Evolutionary conservation across 208 protist genomes (phyloP).

Genomic region (Strigomonas culicis): DNA sequence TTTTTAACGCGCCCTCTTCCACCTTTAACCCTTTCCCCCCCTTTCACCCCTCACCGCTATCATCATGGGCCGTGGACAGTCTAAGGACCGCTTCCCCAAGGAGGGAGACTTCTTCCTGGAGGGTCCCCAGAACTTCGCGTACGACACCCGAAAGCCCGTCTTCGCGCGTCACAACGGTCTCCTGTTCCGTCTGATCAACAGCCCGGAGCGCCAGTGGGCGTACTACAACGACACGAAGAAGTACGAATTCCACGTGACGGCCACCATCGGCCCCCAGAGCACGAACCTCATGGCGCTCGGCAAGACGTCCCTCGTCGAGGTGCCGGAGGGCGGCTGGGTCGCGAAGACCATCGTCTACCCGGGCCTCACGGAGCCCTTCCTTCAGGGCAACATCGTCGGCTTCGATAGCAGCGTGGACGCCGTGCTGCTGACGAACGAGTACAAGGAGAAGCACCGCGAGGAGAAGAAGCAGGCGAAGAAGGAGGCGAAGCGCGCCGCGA

Average conservation of each 20-base stretch:
- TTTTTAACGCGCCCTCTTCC: background rate
- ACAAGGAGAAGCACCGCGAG: constrained; percentile 19
- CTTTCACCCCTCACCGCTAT: background rate
- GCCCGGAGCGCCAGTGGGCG: constrained; percentile 25
- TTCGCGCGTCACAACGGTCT: constrained; percentile 51
- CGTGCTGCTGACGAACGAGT: constrained; percentile 30
- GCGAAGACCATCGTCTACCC: constrained; percentile 44
- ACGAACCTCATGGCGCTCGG: constrained; percentile 28
- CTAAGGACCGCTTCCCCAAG: constrained; percentile 14
- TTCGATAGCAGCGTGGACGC: constrained; percentile 28
- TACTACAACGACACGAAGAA: constrained; percentile 60
- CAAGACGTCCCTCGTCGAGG: constrained; percentile 24
- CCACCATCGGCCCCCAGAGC: constrained; percentile 28
- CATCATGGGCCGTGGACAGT: constrained; percentile 18
- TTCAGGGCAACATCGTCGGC: constrained; percentile 36
- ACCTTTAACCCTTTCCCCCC: background rate
- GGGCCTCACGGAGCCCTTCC: constrained; percentile 30
- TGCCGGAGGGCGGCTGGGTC: constrained; percentile 18
- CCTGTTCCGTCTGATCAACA: constrained; percentile 45
- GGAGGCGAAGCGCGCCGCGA: constrained; percentile 12
- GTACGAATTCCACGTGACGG: constrained; percentile 43
- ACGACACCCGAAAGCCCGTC: constrained; percentile 26
- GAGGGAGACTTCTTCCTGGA: constrained; percentile 18
- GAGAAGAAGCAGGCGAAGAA: constrained; percentile 25
- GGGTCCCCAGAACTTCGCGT: constrained; percentile 23